phyloP scores from a whole-genome alignment of 2,329 filamentous ascomycete genomes.

The Tolypocladium amazonense region DNA sequence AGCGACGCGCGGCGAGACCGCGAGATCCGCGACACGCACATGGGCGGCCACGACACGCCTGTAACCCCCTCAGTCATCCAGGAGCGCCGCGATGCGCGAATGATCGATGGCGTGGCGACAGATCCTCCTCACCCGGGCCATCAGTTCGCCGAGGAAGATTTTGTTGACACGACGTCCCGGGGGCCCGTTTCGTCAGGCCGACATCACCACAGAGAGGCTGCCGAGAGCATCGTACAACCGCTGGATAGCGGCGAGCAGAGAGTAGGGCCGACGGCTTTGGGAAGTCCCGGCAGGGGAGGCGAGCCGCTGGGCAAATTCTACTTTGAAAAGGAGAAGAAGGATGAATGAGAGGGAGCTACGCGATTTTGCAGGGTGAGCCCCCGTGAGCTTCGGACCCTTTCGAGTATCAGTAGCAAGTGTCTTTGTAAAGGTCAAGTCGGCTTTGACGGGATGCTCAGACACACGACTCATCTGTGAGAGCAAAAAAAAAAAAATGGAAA shows the following conservation, averaged over 20 bases:
- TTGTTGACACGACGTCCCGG: conserved; percentile 54
- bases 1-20: conserved; percentile 31
- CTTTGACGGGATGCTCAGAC: neutral
- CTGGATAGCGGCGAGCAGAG: conserved; percentile 40
- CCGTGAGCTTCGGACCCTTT: neutral
- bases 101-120: conserved; percentile 54
- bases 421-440: neutral
- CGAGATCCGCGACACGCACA: conserved; percentile 21
- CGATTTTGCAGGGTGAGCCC: neutral
- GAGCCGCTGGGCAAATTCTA: conserved; percentile 47
- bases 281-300: conserved; percentile 31
- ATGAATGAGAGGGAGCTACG: conserved; percentile 3
- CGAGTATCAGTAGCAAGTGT: neutral
- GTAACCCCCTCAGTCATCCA: conserved; percentile 34
- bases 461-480: neutral
- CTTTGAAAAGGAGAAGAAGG: conserved; percentile 40
- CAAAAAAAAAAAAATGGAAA: neutral
- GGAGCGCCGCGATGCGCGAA: conserved; percentile 49
- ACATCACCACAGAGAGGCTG: conserved; percentile 36
- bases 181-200: conserved; percentile 38
- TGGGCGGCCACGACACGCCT: conserved; percentile 27
- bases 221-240: conserved; percentile 52
- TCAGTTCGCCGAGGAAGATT: conserved; percentile 38
- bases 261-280: conserved; percentile 25
- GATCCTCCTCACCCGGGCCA: conserved; percentile 41